phyloP scores from a whole-genome alignment of 345 rosid genomes.

The Eutrema japonicum region DNA sequence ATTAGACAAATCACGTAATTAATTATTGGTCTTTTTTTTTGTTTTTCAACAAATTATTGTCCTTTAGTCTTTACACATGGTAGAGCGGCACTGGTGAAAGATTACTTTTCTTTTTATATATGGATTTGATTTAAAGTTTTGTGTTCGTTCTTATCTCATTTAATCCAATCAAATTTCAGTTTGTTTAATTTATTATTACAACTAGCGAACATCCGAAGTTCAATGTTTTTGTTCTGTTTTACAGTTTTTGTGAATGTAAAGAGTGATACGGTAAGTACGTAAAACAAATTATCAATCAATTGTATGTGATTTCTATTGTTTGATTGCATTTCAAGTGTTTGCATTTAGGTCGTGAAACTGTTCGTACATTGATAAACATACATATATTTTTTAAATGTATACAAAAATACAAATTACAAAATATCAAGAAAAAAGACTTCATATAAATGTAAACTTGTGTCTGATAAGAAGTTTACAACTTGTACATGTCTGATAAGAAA shows the following conservation, averaged over 20 bases:
- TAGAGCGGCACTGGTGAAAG: constrained; percentile 19
- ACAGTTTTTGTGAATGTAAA: no score
- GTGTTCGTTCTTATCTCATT: constrained; percentile 37
- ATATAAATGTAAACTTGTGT: no score
- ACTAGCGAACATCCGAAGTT: no score
- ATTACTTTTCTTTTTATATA: constrained; percentile 24
- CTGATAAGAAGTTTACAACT: background rate
- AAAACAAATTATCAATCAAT: background rate
- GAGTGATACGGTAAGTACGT: background rate
- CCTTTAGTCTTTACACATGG: constrained; percentile 30
- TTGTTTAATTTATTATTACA: background rate
- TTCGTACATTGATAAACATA: background rate
- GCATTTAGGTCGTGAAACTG: background rate
- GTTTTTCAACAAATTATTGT: constrained; percentile 27
- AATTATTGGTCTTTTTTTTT: constrained; percentile 16
- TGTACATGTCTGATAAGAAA: background rate
- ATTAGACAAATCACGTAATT: constrained; percentile 40
- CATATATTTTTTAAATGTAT: background rate
- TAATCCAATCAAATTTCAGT: constrained; percentile 28
- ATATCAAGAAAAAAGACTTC: background rate
- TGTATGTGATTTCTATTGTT: background rate
- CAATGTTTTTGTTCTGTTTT: no score
- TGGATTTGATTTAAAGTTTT: constrained; percentile 26
- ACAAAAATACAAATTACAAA: background rate
- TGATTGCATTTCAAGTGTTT: background rate